Evolutionary conservation across 345 rosid species (phyloP).

Genomic region (Bretschneidera sinensis): DNA sequence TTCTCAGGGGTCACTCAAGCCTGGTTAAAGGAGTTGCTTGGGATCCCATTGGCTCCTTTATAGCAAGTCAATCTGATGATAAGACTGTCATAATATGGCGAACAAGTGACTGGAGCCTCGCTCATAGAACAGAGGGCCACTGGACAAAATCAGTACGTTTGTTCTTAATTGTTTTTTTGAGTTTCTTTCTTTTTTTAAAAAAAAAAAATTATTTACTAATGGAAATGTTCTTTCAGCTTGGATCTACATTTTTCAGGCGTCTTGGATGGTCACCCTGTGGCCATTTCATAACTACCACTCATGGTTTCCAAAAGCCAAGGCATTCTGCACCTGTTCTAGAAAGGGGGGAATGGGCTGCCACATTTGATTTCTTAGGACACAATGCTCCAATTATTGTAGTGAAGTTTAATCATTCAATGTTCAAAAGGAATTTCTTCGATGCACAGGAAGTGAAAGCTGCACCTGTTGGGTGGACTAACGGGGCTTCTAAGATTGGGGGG

Average conservation of each 20-base stretch:
- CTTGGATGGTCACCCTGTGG: conserved; percentile 99
- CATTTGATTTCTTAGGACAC: conserved; percentile 96
- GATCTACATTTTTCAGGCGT: conserved; percentile 97
- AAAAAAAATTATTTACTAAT: conserved; percentile 29
- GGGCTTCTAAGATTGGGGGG: conserved; percentile 68
- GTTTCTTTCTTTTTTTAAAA: conserved; percentile 2
- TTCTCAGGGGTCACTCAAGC: conserved; percentile 96
- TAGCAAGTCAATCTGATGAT: conserved; percentile 99
- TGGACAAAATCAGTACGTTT: conserved; percentile 93
- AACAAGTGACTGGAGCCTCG: conserved; percentile 98
- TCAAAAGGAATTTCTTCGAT: conserved; percentile 45
- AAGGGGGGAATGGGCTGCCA: conserved; percentile 98
- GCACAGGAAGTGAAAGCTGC: conserved; percentile 52
- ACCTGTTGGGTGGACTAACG: conserved; percentile 81
- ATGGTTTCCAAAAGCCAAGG: conserved; percentile 99
- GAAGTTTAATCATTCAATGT: conserved; percentile 96
- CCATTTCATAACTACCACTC: conserved; percentile 94
- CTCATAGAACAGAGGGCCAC: conserved; percentile 91
- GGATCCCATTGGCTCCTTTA: conserved; percentile 98
- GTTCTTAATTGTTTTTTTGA: not conserved
- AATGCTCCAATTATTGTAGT: conserved; percentile 96
- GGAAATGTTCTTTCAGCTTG: conserved; percentile 50
- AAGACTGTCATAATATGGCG: conserved; percentile 98
- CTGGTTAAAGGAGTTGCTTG: conserved; percentile 96
- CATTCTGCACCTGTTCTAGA: conserved; percentile 99